Evolutionary conservation across 2,329 filamentous ascomycete species (phyloP).

Genomic region (Chalara sp.): DNA sequence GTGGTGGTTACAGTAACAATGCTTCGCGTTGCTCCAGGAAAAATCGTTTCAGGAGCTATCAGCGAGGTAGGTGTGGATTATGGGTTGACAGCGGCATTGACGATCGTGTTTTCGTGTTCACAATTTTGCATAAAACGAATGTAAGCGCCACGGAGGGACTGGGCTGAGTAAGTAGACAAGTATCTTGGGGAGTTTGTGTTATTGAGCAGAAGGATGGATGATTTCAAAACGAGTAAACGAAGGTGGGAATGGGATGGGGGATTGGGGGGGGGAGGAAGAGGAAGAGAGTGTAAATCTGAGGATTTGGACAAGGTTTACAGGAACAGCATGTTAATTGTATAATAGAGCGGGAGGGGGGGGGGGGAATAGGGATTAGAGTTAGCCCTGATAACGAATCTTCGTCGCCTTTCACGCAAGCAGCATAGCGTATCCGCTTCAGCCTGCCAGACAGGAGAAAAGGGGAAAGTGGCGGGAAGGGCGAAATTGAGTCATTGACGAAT

Average conservation of each 20-base stretch:
- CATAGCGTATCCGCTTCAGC: too few species aligned
- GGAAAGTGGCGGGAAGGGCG: too few species aligned
- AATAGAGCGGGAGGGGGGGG: too few species aligned
- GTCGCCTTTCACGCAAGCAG: too few species aligned
- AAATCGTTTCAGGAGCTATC: background rate
- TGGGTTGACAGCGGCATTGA: background rate
- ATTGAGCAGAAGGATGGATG: background rate
- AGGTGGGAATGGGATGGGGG: background rate
- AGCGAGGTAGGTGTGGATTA: background rate
- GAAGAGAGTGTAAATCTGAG: background rate
- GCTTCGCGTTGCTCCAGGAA: background rate
- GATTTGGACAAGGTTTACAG: background rate
- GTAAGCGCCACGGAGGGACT: background rate
- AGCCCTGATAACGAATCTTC: too few species aligned
- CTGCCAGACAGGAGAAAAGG: too few species aligned
- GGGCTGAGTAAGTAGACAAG: background rate
- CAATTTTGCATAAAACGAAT: slow-evolving; percentile 2
- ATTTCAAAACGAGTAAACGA: background rate
- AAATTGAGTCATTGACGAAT: too few species aligned
- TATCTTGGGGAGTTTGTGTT: background rate
- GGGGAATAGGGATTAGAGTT: too few species aligned
- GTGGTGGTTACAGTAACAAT: background rate
- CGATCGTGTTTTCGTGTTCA: slow-evolving; percentile 1
- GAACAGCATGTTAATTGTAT: too few species aligned
- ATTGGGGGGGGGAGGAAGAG: background rate